Base-by-base conservation (phyloP, 306 rosid genomes). In the Citrullus colocynthis region DNA sequence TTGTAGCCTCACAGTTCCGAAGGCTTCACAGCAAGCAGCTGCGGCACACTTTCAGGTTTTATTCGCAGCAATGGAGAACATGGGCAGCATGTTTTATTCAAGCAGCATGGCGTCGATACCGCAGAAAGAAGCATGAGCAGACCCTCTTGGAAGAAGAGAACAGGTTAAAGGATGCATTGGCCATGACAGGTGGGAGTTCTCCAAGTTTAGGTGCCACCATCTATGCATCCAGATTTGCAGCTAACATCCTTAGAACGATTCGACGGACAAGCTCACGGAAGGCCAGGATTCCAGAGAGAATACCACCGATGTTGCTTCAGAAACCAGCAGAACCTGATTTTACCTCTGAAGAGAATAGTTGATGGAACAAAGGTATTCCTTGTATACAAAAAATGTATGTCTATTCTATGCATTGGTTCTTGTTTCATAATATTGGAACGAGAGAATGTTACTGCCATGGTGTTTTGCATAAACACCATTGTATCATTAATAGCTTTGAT, bases 191-290 rank as follows among this genome's bases (percentile, higher is more conserved):
- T 62, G 80, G 80, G 9, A 60, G 72, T 30, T 77, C 80, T 41
- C 80, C 80, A 5, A 78, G 80, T 51, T 78, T 78, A 51, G 80
- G 80, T 51, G 80, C 80, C 49, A 78, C 80, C 74, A 78, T 78
- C 42, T 78, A 78, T 32, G 80, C 80, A 77, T 44, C 80, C 24
- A 62, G 80, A 42, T 77, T 77, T 77, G 80, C 72, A 11, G 80
- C 72, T 7, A 77, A 77, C 57, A 63, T 63, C n/a, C 80, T 77
- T 12, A 45, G 72, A 59, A 45, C 72, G 1, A 59, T 77, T 41
- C 72, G 80, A 14, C 80, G 80, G 32, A 62, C 67, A 12, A 30
- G 72, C 36, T 48, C 80, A 7, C 73, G 73, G 9, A 77, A 59
- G 59, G 58, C 80, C 11, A 61, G 80, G 32, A 48, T 61, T 3